A percentile compares a stretch with the other conserved stretches of the same genome.
Conservation (phyloP, 768 basidiomycete genomes). For the Glaciozyma antarctica region DNA sequence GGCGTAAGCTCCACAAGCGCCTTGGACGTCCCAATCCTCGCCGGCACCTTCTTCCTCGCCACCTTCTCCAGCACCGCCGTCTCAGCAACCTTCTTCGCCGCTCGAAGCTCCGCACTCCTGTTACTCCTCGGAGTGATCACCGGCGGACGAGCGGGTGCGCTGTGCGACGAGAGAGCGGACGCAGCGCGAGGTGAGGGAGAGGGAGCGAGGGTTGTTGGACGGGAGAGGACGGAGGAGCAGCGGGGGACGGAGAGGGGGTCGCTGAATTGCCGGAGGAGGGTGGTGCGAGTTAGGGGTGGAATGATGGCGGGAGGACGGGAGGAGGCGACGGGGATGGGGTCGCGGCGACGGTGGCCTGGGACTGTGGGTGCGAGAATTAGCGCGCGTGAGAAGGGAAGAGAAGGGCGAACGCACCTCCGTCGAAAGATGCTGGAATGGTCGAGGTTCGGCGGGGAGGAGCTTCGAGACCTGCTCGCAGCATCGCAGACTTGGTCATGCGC, state of each 20-base stretch:
- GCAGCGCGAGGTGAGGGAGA: background rate
- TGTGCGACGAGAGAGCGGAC: background rate
- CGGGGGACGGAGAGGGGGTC: background rate
- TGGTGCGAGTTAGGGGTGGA: constrained; percentile 11
- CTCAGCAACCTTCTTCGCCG: background rate
- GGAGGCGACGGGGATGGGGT: constrained; percentile 12
- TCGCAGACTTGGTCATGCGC: background rate
- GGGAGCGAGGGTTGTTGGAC: background rate
- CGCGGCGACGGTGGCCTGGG: constrained; percentile 17
- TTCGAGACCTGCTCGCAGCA: background rate
- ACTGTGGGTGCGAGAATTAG: background rate
- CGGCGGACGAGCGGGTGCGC: background rate
- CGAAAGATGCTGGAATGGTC: background rate
- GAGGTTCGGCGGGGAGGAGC: background rate
- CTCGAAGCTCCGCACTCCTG: constrained; percentile 7
- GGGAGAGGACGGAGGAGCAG: background rate
- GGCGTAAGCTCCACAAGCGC: too few relatives aligned
- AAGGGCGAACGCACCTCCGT: constrained; percentile 10
- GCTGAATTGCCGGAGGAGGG: constrained; percentile 9
- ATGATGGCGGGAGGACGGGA: constrained; percentile 8
- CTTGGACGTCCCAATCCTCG: too few relatives aligned
- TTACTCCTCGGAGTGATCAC: constrained; percentile 2
- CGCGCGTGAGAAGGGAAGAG: background rate
- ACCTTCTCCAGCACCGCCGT: too few relatives aligned
- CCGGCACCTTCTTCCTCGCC: too few relatives aligned